A percentile compares a stretch with the other conserved stretches of the same genome.
Conservation (phyloP, 2,329 filamentous ascomycete species). For the Plectosphaerella cucumerina region DNA sequence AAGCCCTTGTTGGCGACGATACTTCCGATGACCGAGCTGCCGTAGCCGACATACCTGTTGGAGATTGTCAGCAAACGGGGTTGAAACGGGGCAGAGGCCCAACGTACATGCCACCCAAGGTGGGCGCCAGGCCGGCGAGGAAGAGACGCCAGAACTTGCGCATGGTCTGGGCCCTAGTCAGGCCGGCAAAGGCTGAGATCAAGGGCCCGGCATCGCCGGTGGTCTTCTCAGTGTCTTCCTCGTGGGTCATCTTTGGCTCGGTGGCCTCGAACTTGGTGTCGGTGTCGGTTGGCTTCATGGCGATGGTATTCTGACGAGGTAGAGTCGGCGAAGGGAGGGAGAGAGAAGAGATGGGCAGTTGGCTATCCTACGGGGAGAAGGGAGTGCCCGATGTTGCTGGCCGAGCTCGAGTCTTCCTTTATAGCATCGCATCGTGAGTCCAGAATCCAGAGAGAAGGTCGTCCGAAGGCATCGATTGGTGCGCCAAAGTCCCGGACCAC, state of each 20-base stretch:
- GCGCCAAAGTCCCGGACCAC: no score
- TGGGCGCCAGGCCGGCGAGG: not conserved
- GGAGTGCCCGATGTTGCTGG: no score
- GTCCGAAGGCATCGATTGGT: no score
- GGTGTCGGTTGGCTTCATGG: no score
- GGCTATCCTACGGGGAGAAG: no score
- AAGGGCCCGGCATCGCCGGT: not conserved
- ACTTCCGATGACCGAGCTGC: not conserved
- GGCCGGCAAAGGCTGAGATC: not conserved
- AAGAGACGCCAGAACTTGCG: not conserved
- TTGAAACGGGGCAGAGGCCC: not conserved
- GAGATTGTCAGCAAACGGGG: not conserved
- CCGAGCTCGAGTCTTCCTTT: no score
- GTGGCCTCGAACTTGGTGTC: no score
- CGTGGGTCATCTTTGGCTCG: not conserved
- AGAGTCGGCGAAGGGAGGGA: no score
- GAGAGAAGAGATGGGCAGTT: no score
- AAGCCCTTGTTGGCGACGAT: conserved; percentile 3
- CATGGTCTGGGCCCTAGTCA: not conserved
- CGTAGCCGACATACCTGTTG: conserved; percentile 1
- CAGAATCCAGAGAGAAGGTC: no score
- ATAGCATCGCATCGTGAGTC: no score
- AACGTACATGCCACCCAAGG: not conserved
- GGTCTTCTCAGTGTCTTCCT: not conserved
- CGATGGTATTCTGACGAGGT: no score